Evolutionary conservation across 768 basidiomycete genomes (phyloP).

Genomic region (Tricholoma flavovirens): DNA sequence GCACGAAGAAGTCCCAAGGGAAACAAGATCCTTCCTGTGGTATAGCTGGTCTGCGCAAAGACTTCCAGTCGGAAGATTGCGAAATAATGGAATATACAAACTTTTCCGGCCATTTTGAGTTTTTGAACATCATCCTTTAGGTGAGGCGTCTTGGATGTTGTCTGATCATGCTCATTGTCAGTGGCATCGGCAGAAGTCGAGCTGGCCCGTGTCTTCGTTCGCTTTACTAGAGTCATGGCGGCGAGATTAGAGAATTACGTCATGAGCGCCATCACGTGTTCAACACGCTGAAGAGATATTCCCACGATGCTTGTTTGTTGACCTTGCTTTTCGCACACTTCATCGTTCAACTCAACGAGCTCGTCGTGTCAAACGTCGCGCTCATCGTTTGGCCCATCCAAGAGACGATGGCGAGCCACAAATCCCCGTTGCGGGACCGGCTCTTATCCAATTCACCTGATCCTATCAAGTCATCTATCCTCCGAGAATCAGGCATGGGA

Average conservation of each 20-base stretch:
- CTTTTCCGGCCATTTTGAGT: slow-evolving; percentile 17
- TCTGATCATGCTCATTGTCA: not conserved
- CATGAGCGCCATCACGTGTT: slow-evolving; percentile 35
- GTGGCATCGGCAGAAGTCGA: not conserved
- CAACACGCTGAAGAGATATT: slow-evolving; percentile 27
- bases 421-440: slow-evolving; percentile 51
- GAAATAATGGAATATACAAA: not conserved
- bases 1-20: slow-evolving; percentile 60
- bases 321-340: slow-evolving; percentile 8
- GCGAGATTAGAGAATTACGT: not conserved
- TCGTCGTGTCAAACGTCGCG: slow-evolving; percentile 6
- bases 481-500: slow-evolving; percentile 59
- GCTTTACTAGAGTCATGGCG: slow-evolving; percentile 7
- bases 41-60: slow-evolving; percentile 17
- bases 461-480: slow-evolving; percentile 57
- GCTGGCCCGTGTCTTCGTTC: slow-evolving; percentile 8
- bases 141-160: not conserved
- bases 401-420: slow-evolving; percentile 30
- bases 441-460: slow-evolving; percentile 60
- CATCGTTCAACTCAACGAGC: slow-evolving; percentile 11
- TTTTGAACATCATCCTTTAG: slow-evolving; percentile 16
- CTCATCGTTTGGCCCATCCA: slow-evolving; percentile 5
- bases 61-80: not conserved
- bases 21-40: slow-evolving; percentile 56
- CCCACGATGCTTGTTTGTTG: slow-evolving; percentile 40